phyloP scores from a whole-genome alignment of 2,329 filamentous ascomycete species.

The Aspergillus sp. region DNA sequence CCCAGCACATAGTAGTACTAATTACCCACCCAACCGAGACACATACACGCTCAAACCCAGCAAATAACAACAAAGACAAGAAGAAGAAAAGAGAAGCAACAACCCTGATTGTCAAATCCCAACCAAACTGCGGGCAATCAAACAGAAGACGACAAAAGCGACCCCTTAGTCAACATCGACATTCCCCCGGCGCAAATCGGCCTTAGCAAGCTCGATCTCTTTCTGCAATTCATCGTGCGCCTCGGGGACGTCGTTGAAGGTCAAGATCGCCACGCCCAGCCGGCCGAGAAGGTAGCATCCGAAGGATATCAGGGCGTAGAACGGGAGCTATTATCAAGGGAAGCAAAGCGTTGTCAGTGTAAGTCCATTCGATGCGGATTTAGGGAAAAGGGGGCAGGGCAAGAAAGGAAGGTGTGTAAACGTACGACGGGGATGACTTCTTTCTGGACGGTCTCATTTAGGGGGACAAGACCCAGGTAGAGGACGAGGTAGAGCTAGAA shows the following conservation, averaged over 20 bases:
- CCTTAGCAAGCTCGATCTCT: constrained; percentile 56
- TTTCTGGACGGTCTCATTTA: constrained; percentile 67
- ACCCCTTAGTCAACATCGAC: constrained; percentile 35
- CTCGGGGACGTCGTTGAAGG: constrained; percentile 90
- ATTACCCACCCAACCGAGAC: background rate
- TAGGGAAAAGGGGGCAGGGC: background rate
- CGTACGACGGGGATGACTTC: constrained; percentile 85
- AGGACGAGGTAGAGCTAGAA: constrained; percentile 77
- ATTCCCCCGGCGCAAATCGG: constrained; percentile 34
- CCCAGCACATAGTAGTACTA: background rate
- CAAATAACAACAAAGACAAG: background rate
- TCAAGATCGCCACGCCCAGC: constrained; percentile 85
- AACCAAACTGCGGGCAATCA: background rate
- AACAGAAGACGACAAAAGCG: constrained; percentile 2
- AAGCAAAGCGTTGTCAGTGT: background rate
- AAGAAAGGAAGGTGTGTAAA: constrained; percentile 12
- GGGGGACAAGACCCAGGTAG: constrained; percentile 72
- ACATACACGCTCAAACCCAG: constrained; percentile 3
- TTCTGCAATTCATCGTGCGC: constrained; percentile 82
- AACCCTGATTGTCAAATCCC: background rate
- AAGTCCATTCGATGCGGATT: background rate
- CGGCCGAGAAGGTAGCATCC: constrained; percentile 87
- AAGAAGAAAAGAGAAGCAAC: background rate
- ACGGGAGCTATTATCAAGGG: constrained; percentile 58
- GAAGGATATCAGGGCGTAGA: constrained; percentile 86